phyloP scores from a whole-genome alignment of 2,329 filamentous ascomycete species.

The Penicillium psychrosexuale region DNA sequence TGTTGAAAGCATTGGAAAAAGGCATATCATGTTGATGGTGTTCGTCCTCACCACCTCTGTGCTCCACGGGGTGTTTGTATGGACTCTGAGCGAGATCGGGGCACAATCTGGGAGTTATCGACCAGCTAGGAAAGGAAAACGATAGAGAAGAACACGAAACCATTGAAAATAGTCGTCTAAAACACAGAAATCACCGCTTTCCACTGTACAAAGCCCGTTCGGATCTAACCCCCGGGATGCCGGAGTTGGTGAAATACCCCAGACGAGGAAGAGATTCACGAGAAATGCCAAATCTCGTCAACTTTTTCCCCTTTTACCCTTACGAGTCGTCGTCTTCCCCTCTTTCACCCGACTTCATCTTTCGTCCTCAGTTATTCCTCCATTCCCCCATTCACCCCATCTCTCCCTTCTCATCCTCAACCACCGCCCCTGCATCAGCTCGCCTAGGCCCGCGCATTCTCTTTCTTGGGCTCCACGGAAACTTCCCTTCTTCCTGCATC shows the following conservation, averaged over 20 bases:
- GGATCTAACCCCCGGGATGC: constrained; percentile 6
- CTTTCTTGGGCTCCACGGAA: constrained; percentile 26
- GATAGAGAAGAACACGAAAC: background rate
- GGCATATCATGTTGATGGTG: background rate
- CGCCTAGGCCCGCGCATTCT: constrained; percentile 29
- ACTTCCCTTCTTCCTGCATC: constrained; percentile 26
- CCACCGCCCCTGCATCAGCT: constrained; percentile 22
- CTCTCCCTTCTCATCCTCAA: constrained; percentile 1
- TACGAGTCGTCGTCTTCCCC: background rate
- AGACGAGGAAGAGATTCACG: constrained; percentile 4
- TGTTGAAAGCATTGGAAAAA: background rate
- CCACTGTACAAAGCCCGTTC: background rate
- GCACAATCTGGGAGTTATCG: background rate
- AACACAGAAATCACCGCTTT: background rate
- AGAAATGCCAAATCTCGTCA: background rate
- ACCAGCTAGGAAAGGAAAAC: background rate
- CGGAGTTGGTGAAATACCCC: constrained; percentile 4
- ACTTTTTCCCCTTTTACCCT: background rate
- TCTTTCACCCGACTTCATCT: background rate
- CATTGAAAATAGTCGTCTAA: too few species aligned
- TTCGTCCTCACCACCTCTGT: background rate
- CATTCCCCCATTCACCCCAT: background rate
- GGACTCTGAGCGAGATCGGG: background rate
- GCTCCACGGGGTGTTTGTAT: background rate
- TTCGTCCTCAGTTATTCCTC: background rate